Evolutionary conservation across 1,139 yeast genomes (phyloP).

Genomic region (Hyphopichia fennica): DNA sequence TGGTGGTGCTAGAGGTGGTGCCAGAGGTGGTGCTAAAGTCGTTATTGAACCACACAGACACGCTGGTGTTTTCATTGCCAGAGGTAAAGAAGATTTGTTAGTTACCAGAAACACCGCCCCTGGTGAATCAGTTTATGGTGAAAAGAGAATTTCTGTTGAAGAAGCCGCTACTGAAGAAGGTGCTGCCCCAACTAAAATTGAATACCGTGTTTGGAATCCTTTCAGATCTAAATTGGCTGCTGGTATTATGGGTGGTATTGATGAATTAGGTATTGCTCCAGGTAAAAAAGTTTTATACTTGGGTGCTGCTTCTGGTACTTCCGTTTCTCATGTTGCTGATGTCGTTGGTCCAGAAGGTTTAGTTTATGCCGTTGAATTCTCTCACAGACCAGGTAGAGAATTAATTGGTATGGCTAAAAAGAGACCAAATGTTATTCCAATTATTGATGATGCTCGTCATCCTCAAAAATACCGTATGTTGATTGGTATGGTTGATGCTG

Average conservation of each 20-base stretch:
- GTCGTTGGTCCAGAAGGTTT: constrained; percentile 98
- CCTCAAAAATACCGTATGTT: constrained; percentile 99
- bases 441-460: constrained; percentile 99
- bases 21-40: constrained; percentile 87
- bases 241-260: constrained; percentile 99
- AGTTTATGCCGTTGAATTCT: constrained; percentile 98
- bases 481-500: constrained; percentile 97
- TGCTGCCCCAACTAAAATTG: constrained; percentile 89
- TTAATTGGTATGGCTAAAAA: constrained; percentile 99
- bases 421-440: constrained; percentile 98
- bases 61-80: constrained; percentile 96
- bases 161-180: constrained; percentile 87
- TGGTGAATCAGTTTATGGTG: constrained; percentile 98
- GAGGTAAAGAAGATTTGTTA: constrained; percentile 98
- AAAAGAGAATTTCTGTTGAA: constrained; percentile 91
- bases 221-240: constrained; percentile 99
- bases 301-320: constrained; percentile 99
- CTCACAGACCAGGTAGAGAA: constrained; percentile 99
- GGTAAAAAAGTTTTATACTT: constrained; percentile 96
- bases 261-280: constrained; percentile 95
- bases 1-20: constrained; percentile 81
- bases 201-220: constrained; percentile 99
- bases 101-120: constrained; percentile 97
- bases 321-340: constrained; percentile 97
- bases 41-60: constrained; percentile 98